These are phyloP conservation scores for Pyrenophora teres DNA, from an alignment of 2,329 filamentous ascomycete genomes.

Conservation along the genomic window DNA sequence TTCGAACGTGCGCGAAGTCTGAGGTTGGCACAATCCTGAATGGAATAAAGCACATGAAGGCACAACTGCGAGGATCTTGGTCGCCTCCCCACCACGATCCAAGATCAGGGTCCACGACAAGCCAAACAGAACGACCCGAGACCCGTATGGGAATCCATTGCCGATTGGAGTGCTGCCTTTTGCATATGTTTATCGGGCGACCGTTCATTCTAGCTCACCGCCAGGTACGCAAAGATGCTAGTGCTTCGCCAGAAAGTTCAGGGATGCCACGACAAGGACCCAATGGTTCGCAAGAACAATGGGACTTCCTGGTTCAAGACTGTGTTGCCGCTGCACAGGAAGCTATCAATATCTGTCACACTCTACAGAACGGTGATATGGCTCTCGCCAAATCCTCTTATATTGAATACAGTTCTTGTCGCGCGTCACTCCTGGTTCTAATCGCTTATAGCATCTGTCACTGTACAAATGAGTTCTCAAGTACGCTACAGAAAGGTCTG, in stretches of 20 bases:
- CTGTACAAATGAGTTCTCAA: conserved; percentile 15
- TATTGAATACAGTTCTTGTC: conserved; percentile 19
- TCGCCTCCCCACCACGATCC: neutral
- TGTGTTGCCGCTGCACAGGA: conserved; percentile 15
- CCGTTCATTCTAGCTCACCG: conserved; percentile 19
- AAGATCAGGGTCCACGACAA: neutral
- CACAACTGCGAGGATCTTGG: conserved; percentile 7
- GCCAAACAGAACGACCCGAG: neutral
- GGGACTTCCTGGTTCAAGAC: conserved; percentile 14
- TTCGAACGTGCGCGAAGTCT: conserved; percentile 10
- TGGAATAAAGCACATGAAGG: conserved; percentile 10
- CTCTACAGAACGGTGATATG: conserved; percentile 13
- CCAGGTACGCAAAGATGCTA: conserved; percentile 3
- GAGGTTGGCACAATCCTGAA: conserved; percentile 9
- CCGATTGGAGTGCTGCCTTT: conserved; percentile 14
- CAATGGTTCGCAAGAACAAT: neutral
- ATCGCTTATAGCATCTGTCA: conserved; percentile 17
- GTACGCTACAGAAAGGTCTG: conserved; percentile 9
- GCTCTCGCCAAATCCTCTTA: conserved; percentile 20
- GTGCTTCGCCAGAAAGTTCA: neutral
- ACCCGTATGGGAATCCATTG: conserved; percentile 8
- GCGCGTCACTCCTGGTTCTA: conserved; percentile 17
- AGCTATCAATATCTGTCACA: conserved; percentile 11
- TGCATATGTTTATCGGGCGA: conserved; percentile 21
- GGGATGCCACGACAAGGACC: neutral